Evolutionary conservation across 805 yeast species (phyloP).

Genomic region (Candida maltosa): DNA sequence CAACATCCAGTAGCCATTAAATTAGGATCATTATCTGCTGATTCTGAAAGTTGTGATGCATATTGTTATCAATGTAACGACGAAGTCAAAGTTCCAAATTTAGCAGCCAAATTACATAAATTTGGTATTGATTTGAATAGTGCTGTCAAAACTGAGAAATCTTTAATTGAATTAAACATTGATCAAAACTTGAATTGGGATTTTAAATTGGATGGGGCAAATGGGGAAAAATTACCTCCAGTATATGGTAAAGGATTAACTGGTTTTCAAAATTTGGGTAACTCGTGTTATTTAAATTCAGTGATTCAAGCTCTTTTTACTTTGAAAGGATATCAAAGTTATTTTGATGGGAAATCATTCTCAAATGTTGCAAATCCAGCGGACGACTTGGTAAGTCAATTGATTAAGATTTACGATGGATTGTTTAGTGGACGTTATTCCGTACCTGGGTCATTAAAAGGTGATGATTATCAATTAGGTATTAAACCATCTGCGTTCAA

Average conservation of each 20-base stretch:
- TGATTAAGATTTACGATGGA: constrained; percentile 79
- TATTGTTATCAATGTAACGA: constrained; percentile 89
- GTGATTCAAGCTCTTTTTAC: constrained; percentile 70
- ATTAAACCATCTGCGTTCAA: constrained; percentile 77
- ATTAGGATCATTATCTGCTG: constrained; percentile 79
- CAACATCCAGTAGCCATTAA: constrained; percentile 85
- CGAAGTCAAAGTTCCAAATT: constrained; percentile 72
- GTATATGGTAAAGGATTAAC: constrained; percentile 75
- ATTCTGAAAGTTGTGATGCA: constrained; percentile 65
- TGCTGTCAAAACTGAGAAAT: constrained; percentile 76
- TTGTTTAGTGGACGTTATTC: constrained; percentile 72
- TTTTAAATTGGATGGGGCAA: constrained; percentile 70
- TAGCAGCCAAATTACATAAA: constrained; percentile 44
- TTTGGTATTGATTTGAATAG: constrained; percentile 64
- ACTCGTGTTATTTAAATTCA: constrained; percentile 86
- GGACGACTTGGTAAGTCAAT: constrained; percentile 66
- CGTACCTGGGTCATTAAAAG: constrained; percentile 42
- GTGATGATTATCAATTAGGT: constrained; percentile 65
- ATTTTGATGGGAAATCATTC: constrained; percentile 33
- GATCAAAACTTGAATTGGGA: constrained; percentile 95
- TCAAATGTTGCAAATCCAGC: constrained; percentile 49
- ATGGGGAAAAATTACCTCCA: constrained; percentile 63
- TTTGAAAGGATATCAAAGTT: constrained; percentile 32
- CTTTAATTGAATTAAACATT: constrained; percentile 81
- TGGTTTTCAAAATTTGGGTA: constrained; percentile 88